phyloP scores from a whole-genome alignment of 495 filamentous ascomycete genomes.

The Xylaria palmicola region DNA sequence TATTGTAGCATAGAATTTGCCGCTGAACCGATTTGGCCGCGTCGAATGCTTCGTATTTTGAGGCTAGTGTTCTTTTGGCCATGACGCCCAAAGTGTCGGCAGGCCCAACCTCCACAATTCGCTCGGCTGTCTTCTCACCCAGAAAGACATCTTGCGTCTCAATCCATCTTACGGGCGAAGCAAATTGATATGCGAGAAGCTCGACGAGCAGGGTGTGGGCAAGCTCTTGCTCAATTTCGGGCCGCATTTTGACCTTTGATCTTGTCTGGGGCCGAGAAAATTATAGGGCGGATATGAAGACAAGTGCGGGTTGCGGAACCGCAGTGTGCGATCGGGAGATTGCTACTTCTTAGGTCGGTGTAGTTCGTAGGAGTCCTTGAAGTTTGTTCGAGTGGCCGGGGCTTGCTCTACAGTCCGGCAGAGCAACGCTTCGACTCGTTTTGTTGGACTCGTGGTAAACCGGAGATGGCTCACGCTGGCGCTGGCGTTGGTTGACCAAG shows the following conservation, averaged over 20 bases:
- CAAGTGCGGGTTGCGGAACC: not conserved
- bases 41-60: slow-evolving; percentile 99
- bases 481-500: not conserved
- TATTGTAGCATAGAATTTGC: slow-evolving; percentile 99
- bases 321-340: not conserved
- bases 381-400: not conserved
- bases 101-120: slow-evolving; percentile 96
- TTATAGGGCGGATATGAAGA: not conserved
- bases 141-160: slow-evolving; percentile 99
- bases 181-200: slow-evolving; percentile 98
- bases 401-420: not conserved
- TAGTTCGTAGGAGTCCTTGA: not conserved
- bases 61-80: slow-evolving; percentile 92
- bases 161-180: slow-evolving; percentile 98
- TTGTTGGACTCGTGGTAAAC: not conserved
- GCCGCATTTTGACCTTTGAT: slow-evolving; percentile 68
- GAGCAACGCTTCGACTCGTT: not conserved
- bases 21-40: slow-evolving; percentile 92
- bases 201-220: slow-evolving; percentile 96
- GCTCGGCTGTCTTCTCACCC: slow-evolving; percentile 89
- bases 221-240: slow-evolving; percentile 98
- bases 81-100: slow-evolving; percentile 98
- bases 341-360: not conserved
- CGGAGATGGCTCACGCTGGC: too few species aligned
- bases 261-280: not conserved